phyloP scores from a whole-genome alignment of 768 basidiomycete genomes.

The Sutorius australiensis region DNA sequence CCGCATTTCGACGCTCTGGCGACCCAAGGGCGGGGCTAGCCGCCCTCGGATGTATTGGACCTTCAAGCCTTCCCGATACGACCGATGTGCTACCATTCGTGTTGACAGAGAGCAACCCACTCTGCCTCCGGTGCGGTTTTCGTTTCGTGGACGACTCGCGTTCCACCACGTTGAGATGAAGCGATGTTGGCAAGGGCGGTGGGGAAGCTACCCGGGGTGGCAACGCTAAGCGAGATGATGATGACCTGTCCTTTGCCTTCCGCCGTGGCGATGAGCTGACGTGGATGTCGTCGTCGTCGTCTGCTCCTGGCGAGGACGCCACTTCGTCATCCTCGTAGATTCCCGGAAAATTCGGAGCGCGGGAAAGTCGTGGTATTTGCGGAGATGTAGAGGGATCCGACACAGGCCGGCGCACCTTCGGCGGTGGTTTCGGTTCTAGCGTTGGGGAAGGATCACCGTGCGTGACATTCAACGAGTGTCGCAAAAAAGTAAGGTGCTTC shows the following conservation, averaged over 20 bases:
- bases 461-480: conserved; percentile 54
- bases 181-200: conserved; percentile 32
- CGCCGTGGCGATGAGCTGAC: conserved; percentile 38
- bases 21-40: conserved; percentile 69
- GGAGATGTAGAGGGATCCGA: conserved; percentile 44
- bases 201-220: conserved; percentile 43
- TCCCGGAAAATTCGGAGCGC: conserved; percentile 61
- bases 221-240: conserved; percentile 46
- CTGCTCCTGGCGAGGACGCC: conserved; percentile 37
- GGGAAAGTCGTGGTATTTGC: conserved; percentile 54
- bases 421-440: conserved; percentile 40
- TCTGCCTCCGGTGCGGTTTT: conserved; percentile 36
- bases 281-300: conserved; percentile 39
- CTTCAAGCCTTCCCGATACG: conserved; percentile 28
- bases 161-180: conserved; percentile 34
- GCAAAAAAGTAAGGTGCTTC: conserved; percentile 61
- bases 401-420: conserved; percentile 48
- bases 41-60: conserved; percentile 47
- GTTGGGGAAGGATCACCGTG: conserved; percentile 34
- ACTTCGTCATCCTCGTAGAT: conserved; percentile 69
- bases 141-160: conserved; percentile 30
- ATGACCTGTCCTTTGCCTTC: conserved; percentile 46
- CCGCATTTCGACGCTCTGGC: conserved; percentile 52
- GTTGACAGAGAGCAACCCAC: conserved; percentile 51
- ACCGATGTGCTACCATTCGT: conserved; percentile 25